Base-by-base conservation (phyloP, 208 protist species). In the Paratrypanosoma confusum region DNA sequence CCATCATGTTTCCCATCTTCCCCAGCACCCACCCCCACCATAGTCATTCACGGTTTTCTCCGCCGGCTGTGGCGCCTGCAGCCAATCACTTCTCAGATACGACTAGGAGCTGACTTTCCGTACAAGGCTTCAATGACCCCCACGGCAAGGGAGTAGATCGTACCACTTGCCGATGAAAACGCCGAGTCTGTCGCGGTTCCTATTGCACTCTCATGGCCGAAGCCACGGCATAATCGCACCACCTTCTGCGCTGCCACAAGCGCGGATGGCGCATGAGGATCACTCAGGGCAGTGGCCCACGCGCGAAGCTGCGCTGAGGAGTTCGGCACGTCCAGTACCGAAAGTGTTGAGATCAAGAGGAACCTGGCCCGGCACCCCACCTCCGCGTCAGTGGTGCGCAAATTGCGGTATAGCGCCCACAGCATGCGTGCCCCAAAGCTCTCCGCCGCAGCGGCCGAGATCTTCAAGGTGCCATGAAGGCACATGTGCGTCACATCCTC, bases 361-460 rank as follows among this genome's bases (percentile, higher is more conserved):
- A 75, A 66, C 6, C 80, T 67, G 0, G 74, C 65, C 3, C 70
- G 55, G 41, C 80, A 82, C 18, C 61, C 75, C n/a, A 65, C 49
- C 16, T 50, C 39, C 2, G 34, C 52, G 20, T 89, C 68, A 13
- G 65, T 65, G 11, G 35, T 32, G n/a, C 39, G 49, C 1, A 89
- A 64, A 4, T 55, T 57, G 16, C 76, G 39, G 38, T 89, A 89
- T 3, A 84, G 32, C 2, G 68, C 75, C 80, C 80, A 89, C 16
- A 84, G 50, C n/a, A 82, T 56, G 21, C 69, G 67, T 24, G 36
- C 36, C 2, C 75, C 73, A 27, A 84, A 7, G 10, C 65, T 56
- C 22, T 60, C 39, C 16, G 62, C 58, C 17, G 66, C 44, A 7
- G 63, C 50, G n/a, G 35, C 10, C 5, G 50, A 28, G n/a, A 50